Conservation (phyloP, 352 stramenopile species). For the Pythium phragmiticola region DNA sequence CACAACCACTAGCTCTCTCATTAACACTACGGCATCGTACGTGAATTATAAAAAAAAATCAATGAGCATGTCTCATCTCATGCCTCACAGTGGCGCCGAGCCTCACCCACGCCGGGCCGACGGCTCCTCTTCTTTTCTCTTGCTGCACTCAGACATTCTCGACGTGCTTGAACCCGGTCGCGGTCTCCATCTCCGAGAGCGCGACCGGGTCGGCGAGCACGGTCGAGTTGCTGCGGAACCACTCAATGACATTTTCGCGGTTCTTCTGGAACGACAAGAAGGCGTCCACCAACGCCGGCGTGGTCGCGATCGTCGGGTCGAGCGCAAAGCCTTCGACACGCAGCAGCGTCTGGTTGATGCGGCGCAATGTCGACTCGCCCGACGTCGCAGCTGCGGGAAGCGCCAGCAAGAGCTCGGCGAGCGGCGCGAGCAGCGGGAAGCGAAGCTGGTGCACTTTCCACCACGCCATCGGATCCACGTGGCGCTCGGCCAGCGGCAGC, state of each 20-base stretch:
- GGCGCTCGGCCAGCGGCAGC: slow-evolving; percentile 68
- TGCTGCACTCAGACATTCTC: slow-evolving; percentile 46
- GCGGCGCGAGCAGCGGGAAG: slow-evolving; percentile 74
- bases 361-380: slow-evolving; percentile 46
- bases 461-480: slow-evolving; percentile 70
- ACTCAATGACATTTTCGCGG: slow-evolving; percentile 70
- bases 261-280: slow-evolving; percentile 86
- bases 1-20: background rate
- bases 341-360: slow-evolving; percentile 54
- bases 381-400: slow-evolving; percentile 64
- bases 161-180: slow-evolving; percentile 64
- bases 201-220: slow-evolving; percentile 27
- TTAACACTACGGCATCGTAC: background rate
- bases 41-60: slow-evolving; percentile 4
- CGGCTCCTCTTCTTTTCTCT: background rate
- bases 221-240: slow-evolving; percentile 54
- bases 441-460: slow-evolving; percentile 80
- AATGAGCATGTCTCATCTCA: background rate
- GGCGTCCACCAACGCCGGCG: slow-evolving; percentile 58
- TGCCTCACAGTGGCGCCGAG: background rate
- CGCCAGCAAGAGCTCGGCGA: slow-evolving; percentile 72
- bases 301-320: slow-evolving; percentile 45
- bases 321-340: slow-evolving; percentile 47
- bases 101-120: background rate
- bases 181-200: slow-evolving; percentile 23